Evolutionary conservation across 306 rosid species (phyloP).

Genomic region (Adenanthera pavonina): DNA sequence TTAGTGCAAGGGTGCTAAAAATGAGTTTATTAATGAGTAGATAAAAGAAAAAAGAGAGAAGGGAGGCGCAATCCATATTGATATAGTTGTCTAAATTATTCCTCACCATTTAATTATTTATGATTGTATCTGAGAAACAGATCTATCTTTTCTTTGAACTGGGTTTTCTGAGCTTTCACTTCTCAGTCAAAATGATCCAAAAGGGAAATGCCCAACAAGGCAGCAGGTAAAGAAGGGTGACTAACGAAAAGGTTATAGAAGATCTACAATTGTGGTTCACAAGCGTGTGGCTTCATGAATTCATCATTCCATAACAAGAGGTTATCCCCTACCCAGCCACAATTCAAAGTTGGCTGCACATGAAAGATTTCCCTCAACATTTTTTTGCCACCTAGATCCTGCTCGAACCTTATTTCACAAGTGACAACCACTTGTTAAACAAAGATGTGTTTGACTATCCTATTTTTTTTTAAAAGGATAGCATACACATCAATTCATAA

Average conservation of each 20-base stretch:
- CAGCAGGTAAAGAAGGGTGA: background rate
- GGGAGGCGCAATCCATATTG: background rate
- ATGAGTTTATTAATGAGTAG: background rate
- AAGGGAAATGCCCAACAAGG: background rate
- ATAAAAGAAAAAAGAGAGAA: background rate
- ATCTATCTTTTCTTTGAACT: background rate
- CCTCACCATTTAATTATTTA: background rate
- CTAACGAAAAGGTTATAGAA: conserved; percentile 17
- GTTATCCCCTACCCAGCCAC: conserved; percentile 13
- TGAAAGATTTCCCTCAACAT: background rate
- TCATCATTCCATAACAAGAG: conserved; percentile 23
- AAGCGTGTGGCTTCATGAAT: conserved; percentile 13
- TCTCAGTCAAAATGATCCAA: conserved; percentile 1
- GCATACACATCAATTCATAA: conserved; percentile 5
- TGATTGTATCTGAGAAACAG: conserved; percentile 9
- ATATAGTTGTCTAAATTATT: conserved; percentile 16
- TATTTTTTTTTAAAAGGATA: background rate
- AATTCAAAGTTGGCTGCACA: conserved; percentile 8
- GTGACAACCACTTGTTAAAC: conserved; percentile 14
- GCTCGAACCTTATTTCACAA: conserved; percentile 11
- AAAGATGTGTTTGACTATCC: background rate
- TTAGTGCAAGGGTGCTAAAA: background rate
- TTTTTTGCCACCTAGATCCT: background rate
- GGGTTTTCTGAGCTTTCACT: conserved; percentile 25
- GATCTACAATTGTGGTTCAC: conserved; percentile 11